Conservation (phyloP, 2,329 filamentous ascomycete genomes). For the Fusarium dimerum region DNA sequence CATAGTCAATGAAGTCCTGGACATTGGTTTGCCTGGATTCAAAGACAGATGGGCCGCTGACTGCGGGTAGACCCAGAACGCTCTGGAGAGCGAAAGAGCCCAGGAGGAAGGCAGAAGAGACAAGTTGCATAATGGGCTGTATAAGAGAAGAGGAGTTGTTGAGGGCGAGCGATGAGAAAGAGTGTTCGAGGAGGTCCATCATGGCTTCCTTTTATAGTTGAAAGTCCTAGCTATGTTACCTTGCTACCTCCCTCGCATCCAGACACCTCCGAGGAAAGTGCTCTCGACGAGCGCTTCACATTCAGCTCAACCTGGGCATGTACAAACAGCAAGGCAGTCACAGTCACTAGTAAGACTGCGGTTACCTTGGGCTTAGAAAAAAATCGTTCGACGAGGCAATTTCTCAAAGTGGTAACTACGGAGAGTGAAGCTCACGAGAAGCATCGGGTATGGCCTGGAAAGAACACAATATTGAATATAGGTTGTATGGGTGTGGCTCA, state of each 20-base stretch:
- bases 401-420: slow-evolving; percentile 21
- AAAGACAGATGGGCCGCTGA: slow-evolving; percentile 33
- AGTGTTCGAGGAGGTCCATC: slow-evolving; percentile 28
- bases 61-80: slow-evolving; percentile 48
- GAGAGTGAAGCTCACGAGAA: slow-evolving; percentile 8
- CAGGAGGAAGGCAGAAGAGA: slow-evolving; percentile 52
- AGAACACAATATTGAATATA: slow-evolving; percentile 14
- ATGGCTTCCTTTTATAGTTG: slow-evolving; percentile 23
- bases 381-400: slow-evolving; percentile 2
- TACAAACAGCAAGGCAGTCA: not conserved
- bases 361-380: slow-evolving; percentile 2
- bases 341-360: slow-evolving; percentile 1
- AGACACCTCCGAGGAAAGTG: too few relatives aligned
- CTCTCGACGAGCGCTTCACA: not conserved
- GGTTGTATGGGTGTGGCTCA: slow-evolving; percentile 23
- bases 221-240: not conserved
- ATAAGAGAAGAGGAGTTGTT: slow-evolving; percentile 32
- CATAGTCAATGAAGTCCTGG: slow-evolving; percentile 53
- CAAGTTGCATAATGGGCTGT: slow-evolving; percentile 50
- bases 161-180: slow-evolving; percentile 28
- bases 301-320: not conserved
- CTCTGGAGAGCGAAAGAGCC: slow-evolving; percentile 53
- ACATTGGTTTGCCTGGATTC: slow-evolving; percentile 46
- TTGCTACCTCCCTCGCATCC: not conserved
- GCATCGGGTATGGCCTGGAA: slow-evolving; percentile 15